Base-by-base conservation (phyloP, 352 stramenopile genomes). In the Phytopythium vexans region DNA sequence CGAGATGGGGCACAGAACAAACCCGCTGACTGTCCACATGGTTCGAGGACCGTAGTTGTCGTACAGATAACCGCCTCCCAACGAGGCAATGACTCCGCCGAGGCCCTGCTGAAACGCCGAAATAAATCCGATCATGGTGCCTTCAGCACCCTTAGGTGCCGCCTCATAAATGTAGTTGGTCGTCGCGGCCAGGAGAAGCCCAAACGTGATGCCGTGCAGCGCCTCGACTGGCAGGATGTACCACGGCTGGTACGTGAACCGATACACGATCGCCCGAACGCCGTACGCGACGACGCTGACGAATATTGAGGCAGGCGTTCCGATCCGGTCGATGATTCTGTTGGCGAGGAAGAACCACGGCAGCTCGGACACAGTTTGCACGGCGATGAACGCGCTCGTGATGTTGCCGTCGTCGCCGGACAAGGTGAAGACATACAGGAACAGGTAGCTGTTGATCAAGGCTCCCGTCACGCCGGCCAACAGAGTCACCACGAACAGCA, bases 321-420 rank as follows among this genome's bases (percentile, higher is more conserved):
- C 70, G 21, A 77, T 48, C 4, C 48, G 39, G 10, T 74, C 49
- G 51, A 77, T 66, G 64, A 77, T 71, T 9, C 57, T 56, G 41
- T 81, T 61, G 43, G 70, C 68, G 47, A 63, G 69, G 52, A 75
- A 81, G 49, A 81, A 81, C 2, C 59, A 68, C 21, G 70, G 70
- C 4, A 81, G 60, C 58, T 81, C 70, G 10, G 67, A 75, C 4
- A 64, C 44, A 0, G 70, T 81, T 48, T 77, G 57, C 7, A 67
- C 65, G 47, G 63, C 45, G 39, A 75, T 73, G 5, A 56, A 65
- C 14, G 68, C 66, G 45, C 70, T 64, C 33, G 76, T 69, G 52
- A 81, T 72, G 33, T 66, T 52, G 8, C 60, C 45, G 43, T 75
- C 67, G 8, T 64, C 38, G 34, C 51, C 58, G 37, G 64, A 74